Base-by-base conservation (phyloP, 1,284 basidiomycete genomes). In the Moesziomyces aphidis region DNA sequence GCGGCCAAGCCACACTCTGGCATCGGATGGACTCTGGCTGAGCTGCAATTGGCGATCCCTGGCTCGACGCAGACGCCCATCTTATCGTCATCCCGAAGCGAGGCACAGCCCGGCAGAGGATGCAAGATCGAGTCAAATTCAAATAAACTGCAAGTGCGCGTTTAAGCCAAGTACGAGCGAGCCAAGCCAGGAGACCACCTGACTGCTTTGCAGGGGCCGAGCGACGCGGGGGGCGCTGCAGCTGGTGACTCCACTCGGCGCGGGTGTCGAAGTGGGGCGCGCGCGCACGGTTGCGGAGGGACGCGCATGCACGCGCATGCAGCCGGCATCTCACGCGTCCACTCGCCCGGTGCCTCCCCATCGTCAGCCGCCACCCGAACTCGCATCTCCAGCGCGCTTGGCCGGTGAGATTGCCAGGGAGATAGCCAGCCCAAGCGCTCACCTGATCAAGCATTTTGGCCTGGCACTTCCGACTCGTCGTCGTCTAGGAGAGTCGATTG, bases 41-140 rank as follows among this genome's bases (percentile, higher is more conserved):
- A 42, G 39, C 39, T 42, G 39, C 39, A 42, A 42, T 42, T 42
- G 39, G 39, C 39, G 39, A 42, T 42, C 39, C 39, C 39, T 42
- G 39, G 39, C 17, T 19, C 17, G 17, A 17, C 19, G 39, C 39
- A 19, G 17, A 17, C 39, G 39, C 19, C 39, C 39, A 42, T 42
- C 39, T 42, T 19, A 19, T 19, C 17, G 17, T 19, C 39, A 19
- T 42, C 26, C 26, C 39, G 39, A 17, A 42, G 15, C 39, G 31
- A 34, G 4, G 31, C 31, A 34, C 31, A 34, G 31, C 31, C 31
- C 31, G 13, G 31, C 31, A 13, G 10, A 11, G 31, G 31, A 13
- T 34, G 31, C 31, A 10, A 13, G 31, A 34, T 34, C 31, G 31
- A 34, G 31, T 5, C 31, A 34, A 34, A 34, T 11, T 34, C 11